Base-by-base conservation (phyloP, 1,139 yeast genomes). In the Nakaseomyces uthaithaninus region DNA sequence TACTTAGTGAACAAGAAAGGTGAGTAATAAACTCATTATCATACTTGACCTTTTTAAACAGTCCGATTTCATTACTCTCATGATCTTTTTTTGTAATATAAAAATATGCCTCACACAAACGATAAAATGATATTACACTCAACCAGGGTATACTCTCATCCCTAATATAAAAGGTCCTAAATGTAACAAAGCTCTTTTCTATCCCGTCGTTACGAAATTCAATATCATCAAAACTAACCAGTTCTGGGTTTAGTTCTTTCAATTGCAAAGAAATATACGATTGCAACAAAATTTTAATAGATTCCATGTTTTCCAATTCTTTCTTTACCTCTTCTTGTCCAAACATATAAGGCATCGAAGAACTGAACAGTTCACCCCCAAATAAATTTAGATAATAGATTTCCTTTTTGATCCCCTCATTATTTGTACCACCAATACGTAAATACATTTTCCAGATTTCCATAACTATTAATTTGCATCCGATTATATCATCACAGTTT, bases 11-110 rank as follows among this genome's bases (percentile, higher is more conserved):
- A 17, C n/a, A 14, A 7, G 18, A 19, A 16, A 28, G 20, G 9
- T 17, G 33, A 8, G 20, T 17, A 16, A 28, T 33, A 14, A 45
- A 40, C 14, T 45, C 36, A 8, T 45, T 33, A 2, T 41, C 48
- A 6, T 31, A 39, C 41, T 43, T 55, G 16, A 49, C 38, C 37
- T 40, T 54, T 37, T 57, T 59, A 30, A 50, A 50, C 10, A 49
- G 39, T 2, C 40, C 35, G 20, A 40, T 20, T 22, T 43, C 35
- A 9, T 19, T 24, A 6, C 2, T 16, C 7, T 17, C 33, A 7
- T 28, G 9, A 4, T 17, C 33, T 8, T 20, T n/a, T 17, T 28
- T 12, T 3, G 14, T n/a, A 7, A 28, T 16, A 28, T 16, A 10
- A 28, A 28, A 28, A 16, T 28, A 28, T 28, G 33, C 22, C 20